phyloP scores from a whole-genome alignment of 2,329 filamentous ascomycete genomes.

The Apiospora pterosperma region DNA sequence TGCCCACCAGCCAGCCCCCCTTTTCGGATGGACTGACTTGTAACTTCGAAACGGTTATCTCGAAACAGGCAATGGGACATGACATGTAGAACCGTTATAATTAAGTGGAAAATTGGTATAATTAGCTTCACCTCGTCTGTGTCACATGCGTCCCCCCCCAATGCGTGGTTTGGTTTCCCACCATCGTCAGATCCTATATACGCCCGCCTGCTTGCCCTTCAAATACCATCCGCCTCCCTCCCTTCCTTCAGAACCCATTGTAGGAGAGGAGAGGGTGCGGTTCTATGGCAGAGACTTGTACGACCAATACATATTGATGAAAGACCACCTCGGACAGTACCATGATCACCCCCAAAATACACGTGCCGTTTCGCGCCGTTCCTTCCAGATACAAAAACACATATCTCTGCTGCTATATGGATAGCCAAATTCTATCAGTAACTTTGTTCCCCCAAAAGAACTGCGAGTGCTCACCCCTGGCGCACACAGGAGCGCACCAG shows the following conservation, averaged over 20 bases:
- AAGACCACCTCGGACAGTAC: background rate
- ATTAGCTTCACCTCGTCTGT: background rate
- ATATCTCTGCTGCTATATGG: constrained; percentile 9
- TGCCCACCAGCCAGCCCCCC: background rate
- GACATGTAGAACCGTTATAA: background rate
- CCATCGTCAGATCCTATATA: background rate
- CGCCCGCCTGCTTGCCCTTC: background rate
- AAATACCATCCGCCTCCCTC: background rate
- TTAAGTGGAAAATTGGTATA: background rate
- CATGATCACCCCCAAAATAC: background rate
- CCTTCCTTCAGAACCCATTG: background rate
- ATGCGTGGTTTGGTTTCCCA: background rate
- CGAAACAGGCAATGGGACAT: background rate
- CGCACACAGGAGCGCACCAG: background rate
- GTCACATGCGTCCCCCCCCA: background rate
- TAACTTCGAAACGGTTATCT: background rate
- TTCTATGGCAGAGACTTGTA: background rate
- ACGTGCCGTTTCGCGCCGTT: constrained; percentile 4
- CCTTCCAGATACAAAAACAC: constrained; percentile 2
- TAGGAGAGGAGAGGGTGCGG: background rate
- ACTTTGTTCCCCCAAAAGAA: background rate
- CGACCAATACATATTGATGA: background rate
- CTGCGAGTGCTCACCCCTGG: background rate
- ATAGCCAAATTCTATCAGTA: constrained; percentile 18
- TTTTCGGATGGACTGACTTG: background rate